Conservation (phyloP, 306 rosid species). For the Vigna reflexopilosa region DNA sequence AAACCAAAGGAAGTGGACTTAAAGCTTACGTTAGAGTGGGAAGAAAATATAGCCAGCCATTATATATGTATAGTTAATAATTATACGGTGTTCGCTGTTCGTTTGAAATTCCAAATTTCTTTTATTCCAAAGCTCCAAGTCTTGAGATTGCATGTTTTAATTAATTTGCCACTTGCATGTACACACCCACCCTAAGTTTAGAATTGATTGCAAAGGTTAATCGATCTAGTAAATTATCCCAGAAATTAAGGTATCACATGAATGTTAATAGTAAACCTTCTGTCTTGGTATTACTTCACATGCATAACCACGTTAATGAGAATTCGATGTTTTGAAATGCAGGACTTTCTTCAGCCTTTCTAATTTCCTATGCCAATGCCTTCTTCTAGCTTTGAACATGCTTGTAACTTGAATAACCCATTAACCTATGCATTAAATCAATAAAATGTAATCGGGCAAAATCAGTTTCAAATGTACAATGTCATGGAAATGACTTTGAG, state of each 20-base stretch:
- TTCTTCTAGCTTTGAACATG: background rate
- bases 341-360: slow-evolving; percentile 9
- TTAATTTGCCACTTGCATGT: background rate
- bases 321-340: background rate
- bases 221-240: background rate
- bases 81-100: background rate
- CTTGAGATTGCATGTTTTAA: background rate
- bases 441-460: slow-evolving; percentile 30
- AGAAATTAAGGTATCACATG: background rate
- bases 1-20: too few relatives aligned
- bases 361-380: background rate
- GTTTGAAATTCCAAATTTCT: background rate
- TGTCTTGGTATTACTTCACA: too few relatives aligned
- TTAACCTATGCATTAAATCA: slow-evolving; percentile 38
- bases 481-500: slow-evolving; percentile 29
- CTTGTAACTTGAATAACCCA: slow-evolving; percentile 2
- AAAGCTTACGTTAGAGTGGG: too few relatives aligned
- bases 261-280: background rate
- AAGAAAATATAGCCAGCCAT: too few relatives aligned
- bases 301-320: too few relatives aligned
- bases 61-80: background rate
- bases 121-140: background rate
- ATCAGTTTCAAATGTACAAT: slow-evolving; percentile 46
- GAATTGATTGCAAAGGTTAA: background rate
- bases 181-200: too few relatives aligned